Evolutionary conservation across 208 protist species (phyloP).

Genomic region (Borovskyia barvae): DNA sequence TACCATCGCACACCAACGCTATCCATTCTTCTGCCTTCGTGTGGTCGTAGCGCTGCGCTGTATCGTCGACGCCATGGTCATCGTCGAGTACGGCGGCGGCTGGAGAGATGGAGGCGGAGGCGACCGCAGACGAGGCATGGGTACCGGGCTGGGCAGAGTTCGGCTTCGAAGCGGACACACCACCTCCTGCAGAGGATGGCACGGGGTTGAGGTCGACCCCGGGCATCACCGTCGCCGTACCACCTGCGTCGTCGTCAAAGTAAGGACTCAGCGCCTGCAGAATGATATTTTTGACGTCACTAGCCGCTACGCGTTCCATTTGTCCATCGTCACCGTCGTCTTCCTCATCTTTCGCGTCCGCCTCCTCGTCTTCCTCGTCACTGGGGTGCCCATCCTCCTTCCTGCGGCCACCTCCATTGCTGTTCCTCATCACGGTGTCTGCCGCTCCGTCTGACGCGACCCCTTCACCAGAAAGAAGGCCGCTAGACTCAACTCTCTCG

Average conservation of each 20-base stretch:
- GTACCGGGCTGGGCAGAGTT: neutral
- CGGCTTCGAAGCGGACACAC: neutral
- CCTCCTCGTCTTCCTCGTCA: neutral
- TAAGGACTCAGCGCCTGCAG: constrained; percentile 79
- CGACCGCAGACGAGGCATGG: neutral
- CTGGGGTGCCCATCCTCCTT: constrained; percentile 2
- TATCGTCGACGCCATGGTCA: constrained; percentile 32
- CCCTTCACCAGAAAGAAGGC: no score
- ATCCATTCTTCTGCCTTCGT: constrained; percentile 70
- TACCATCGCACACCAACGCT: constrained; percentile 79
- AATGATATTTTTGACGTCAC: constrained; percentile 90
- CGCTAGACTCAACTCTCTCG: no score
- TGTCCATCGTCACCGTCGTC: constrained; percentile 24
- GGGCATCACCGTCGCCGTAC: constrained; percentile 14
- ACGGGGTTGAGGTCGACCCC: neutral
- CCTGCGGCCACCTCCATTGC: neutral
- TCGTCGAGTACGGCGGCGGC: constrained; percentile 6
- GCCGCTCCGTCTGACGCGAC: no score
- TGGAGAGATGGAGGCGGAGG: neutral
- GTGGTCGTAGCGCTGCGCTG: constrained; percentile 81
- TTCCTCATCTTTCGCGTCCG: constrained; percentile 14
- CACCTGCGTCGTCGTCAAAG: constrained; percentile 77
- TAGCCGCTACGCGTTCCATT: constrained; percentile 53
- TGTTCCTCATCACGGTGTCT: no score
- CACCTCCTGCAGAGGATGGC: neutral